phyloP scores from a whole-genome alignment of 768 basidiomycete genomes.

The Cantharellus cinnabarinus region DNA sequence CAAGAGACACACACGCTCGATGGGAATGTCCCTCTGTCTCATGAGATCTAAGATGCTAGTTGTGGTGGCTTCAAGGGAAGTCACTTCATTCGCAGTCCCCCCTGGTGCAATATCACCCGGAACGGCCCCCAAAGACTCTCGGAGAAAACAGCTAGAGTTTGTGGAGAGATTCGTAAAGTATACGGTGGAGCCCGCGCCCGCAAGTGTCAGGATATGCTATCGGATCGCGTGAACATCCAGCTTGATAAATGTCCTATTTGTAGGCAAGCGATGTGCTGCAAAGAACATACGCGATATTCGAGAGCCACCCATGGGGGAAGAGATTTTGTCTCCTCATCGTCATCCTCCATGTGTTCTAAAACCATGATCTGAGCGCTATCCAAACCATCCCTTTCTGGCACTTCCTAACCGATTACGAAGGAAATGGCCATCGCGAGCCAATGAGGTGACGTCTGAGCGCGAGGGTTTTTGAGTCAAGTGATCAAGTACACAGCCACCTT shows the following conservation, averaged over 20 bases:
- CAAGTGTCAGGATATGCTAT: constrained; percentile 70
- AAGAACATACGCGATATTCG: constrained; percentile 55
- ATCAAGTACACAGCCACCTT: neutral
- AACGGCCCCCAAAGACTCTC: neutral
- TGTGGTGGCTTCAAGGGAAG: constrained; percentile 10
- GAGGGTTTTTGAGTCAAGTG: no score
- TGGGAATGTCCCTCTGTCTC: constrained; percentile 19
- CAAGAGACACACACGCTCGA: constrained; percentile 67
- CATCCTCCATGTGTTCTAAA: constrained; percentile 87
- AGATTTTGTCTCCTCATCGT: constrained; percentile 49
- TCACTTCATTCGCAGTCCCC: no score
- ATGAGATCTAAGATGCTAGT: constrained; percentile 41
- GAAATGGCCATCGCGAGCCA: neutral
- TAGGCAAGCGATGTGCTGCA: neutral
- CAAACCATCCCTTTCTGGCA: neutral
- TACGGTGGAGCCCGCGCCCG: constrained; percentile 41
- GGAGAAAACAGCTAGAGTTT: neutral
- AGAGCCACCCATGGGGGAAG: constrained; percentile 65
- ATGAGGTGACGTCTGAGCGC: no score
- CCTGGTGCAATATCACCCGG: neutral
- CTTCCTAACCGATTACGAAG: neutral
- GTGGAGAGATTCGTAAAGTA: constrained; percentile 72
- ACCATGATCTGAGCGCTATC: neutral
- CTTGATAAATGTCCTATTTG: neutral
- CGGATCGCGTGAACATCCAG: constrained; percentile 2